Evolutionary conservation across 306 rosid genomes (phyloP).

Genomic region (Castanopsis chinensis): DNA sequence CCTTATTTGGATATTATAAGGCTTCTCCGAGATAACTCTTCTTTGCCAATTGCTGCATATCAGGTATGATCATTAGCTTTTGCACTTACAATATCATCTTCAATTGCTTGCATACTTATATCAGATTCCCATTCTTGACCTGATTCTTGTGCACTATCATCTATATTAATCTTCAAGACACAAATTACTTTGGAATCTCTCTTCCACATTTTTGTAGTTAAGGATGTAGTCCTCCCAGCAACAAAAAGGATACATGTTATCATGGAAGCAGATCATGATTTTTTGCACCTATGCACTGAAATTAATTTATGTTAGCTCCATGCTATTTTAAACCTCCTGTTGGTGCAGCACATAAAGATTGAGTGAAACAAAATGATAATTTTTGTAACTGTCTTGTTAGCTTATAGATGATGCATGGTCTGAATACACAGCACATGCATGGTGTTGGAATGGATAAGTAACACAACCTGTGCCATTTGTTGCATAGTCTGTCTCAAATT

Average conservation of each 20-base stretch:
- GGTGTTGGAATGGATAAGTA: background rate
- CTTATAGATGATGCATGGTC: background rate
- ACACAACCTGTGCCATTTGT: background rate
- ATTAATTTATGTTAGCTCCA: background rate
- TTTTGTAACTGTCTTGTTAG: background rate
- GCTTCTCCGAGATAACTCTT: constrained; percentile 83
- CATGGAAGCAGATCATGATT: background rate
- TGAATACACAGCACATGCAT: background rate
- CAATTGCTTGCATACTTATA: background rate
- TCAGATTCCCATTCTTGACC: background rate
- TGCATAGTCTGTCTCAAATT: background rate
- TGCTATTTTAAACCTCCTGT: background rate
- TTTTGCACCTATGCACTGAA: background rate
- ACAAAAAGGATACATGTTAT: background rate
- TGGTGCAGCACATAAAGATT: background rate
- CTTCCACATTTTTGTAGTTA: too few species aligned
- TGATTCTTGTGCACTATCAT: background rate
- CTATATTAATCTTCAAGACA: background rate
- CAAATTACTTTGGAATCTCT: background rate
- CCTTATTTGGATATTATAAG: constrained; percentile 87
- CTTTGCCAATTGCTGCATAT: constrained; percentile 90
- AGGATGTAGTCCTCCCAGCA: background rate
- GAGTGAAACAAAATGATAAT: background rate
- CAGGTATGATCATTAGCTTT: constrained; percentile 52
- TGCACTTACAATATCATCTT: background rate